These are phyloP conservation scores for Phytophthora fragariaefolia DNA, from an alignment of 352 stramenopile species.

Conservation along the genomic window DNA sequence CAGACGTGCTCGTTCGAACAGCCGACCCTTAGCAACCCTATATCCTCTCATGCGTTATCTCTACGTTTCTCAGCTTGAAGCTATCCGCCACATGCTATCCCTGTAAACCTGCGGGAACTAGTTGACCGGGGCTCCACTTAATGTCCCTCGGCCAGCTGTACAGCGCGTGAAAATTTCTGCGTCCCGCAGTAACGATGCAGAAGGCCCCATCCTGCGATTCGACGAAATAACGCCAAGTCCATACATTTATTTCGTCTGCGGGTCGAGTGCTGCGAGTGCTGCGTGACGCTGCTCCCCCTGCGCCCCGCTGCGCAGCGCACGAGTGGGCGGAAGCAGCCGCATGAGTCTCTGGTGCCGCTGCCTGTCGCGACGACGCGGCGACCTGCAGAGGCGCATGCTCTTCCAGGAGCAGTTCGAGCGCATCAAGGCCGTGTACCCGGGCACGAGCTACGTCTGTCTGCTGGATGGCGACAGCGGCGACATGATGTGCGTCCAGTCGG, in stretches of 20 bases:
- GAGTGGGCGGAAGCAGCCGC: conserved; percentile 18
- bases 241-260: conserved; percentile 1
- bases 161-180: background rate
- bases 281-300: conserved; percentile 25
- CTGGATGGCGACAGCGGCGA: conserved; percentile 77
- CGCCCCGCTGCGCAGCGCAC: conserved; percentile 2
- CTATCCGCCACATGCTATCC: too few relatives aligned
- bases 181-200: conserved; percentile 10
- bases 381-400: conserved; percentile 53
- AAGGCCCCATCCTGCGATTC: conserved; percentile 30
- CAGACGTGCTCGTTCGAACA: too few relatives aligned
- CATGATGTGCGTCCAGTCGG: conserved; percentile 74
- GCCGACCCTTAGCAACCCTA: too few relatives aligned
- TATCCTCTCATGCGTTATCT: too few relatives aligned
- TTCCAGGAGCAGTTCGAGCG: conserved; percentile 84
- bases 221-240: conserved; percentile 29
- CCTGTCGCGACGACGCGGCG: conserved; percentile 67
- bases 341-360: conserved; percentile 81
- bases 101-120: too few relatives aligned
- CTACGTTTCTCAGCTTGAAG: too few relatives aligned
- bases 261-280: conserved; percentile 22
- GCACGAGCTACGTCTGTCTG: conserved; percentile 84
- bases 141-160: background rate
- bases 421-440: conserved; percentile 74
- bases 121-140: too few relatives aligned